These are phyloP conservation scores for Eucalyptus polybractea DNA, from an alignment of 345 rosid genomes.

Conservation along the genomic window DNA sequence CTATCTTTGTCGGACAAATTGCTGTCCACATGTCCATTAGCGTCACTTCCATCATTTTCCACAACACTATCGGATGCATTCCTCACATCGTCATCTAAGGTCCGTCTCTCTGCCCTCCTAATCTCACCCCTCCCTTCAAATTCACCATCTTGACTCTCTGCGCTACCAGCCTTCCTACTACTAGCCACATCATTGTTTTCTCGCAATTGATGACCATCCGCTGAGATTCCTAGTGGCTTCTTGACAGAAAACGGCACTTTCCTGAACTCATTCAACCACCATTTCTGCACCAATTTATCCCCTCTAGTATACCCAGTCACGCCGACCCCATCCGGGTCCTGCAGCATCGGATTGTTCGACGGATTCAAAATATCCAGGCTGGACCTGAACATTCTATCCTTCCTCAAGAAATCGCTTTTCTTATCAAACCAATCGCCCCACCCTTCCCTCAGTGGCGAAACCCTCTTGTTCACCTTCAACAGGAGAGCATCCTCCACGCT, in stretches of 20 bases:
- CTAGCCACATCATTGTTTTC: conserved; percentile 1
- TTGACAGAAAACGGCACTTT: conserved; percentile 47
- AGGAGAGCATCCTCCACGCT: conserved; percentile 68
- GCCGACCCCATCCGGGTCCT: conserved; percentile 86
- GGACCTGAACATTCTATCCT: conserved; percentile 78
- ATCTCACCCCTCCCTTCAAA: conserved; percentile 2
- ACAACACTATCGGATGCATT: not conserved
- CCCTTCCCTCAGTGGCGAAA: conserved; percentile 63
- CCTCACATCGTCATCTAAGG: conserved; percentile 20
- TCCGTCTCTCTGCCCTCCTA: conserved; percentile 43
- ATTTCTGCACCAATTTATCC: conserved; percentile 59
- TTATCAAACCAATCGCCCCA: conserved; percentile 99
- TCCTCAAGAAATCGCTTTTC: conserved; percentile 77
- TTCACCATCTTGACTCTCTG: not conserved
- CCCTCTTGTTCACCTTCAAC: conserved; percentile 42
- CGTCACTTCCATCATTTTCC: not conserved
- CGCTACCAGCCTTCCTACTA: conserved; percentile 1
- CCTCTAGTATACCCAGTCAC: conserved; percentile 62
- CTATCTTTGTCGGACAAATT: not conserved
- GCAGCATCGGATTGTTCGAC: conserved; percentile 67
- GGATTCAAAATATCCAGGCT: conserved; percentile 77
- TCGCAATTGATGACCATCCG: not conserved
- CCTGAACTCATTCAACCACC: conserved; percentile 55
- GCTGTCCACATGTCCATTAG: not conserved
- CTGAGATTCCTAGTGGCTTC: conserved; percentile 44